These are phyloP conservation scores for Saccharomycopsis sp. DNA, from an alignment of 805 yeast species.

Conservation along the genomic window DNA sequence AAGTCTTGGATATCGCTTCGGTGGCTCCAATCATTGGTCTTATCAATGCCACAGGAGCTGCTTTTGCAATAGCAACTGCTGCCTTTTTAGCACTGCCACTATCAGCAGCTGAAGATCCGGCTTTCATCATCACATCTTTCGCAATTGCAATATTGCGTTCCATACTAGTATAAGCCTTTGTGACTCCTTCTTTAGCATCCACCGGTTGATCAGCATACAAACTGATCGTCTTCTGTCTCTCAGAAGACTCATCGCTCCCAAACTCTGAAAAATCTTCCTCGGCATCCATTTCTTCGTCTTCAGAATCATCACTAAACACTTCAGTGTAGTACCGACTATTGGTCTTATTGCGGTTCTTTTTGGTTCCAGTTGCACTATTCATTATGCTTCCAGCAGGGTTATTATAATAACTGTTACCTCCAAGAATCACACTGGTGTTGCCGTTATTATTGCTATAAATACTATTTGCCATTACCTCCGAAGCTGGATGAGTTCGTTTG, in stretches of 20 bases:
- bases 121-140: constrained; percentile 49
- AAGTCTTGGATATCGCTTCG: constrained; percentile 76
- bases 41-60: constrained; percentile 73
- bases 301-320: constrained; percentile 25
- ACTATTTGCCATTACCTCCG: background rate
- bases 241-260: constrained; percentile 25
- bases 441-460: background rate
- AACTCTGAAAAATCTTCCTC: constrained; percentile 7
- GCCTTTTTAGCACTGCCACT: constrained; percentile 63
- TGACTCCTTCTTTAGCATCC: constrained; percentile 62
- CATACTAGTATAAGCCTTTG: constrained; percentile 65
- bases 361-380: no score
- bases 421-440: background rate
- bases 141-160: constrained; percentile 65
- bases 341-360: background rate
- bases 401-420: no score
- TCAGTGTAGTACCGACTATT: constrained; percentile 17
- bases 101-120: constrained; percentile 57
- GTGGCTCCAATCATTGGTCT: constrained; percentile 91
- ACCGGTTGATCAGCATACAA: constrained; percentile 81
- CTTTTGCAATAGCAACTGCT: constrained; percentile 58
- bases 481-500: background rate
- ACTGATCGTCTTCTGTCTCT: constrained; percentile 46
- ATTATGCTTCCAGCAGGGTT: no score
- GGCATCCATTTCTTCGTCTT: constrained; percentile 23